phyloP scores from a whole-genome alignment of 805 yeast species.

The Ogataea glucozyma region DNA sequence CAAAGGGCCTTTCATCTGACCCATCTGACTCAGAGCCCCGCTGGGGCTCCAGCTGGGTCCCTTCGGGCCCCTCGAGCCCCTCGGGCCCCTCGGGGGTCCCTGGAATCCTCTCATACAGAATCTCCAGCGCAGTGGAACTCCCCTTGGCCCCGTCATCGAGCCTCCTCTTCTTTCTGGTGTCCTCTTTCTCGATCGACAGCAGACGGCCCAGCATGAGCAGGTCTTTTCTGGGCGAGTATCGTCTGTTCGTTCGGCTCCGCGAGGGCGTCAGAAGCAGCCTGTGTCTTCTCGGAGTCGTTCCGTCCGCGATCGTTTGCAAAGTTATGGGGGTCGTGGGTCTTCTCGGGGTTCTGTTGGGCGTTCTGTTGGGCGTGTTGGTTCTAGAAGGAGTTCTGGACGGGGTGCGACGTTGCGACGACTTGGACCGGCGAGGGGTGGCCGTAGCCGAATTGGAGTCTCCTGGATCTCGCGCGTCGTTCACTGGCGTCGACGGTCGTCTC shows the following conservation, averaged over 20 bases:
- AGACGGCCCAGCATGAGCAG: constrained; percentile 33
- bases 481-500: constrained; percentile 10
- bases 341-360: constrained; percentile 26
- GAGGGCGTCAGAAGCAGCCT: constrained; percentile 32
- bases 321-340: constrained; percentile 37
- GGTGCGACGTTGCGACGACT: constrained; percentile 2
- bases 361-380: constrained; percentile 20
- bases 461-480: background rate
- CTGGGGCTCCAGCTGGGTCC: too few species aligned
- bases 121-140: constrained; percentile 16
- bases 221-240: constrained; percentile 37
- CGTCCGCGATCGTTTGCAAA: constrained; percentile 32
- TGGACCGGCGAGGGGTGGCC: constrained; percentile 7
- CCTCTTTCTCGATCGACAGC: constrained; percentile 29
- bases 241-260: constrained; percentile 21
- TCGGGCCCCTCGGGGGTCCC: too few species aligned
- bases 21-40: too few species aligned
- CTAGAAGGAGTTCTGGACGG: constrained; percentile 18
- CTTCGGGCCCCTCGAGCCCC: too few species aligned
- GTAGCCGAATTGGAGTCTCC: background rate
- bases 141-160: constrained; percentile 9
- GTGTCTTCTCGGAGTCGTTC: constrained; percentile 34
- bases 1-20: too few species aligned
- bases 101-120: constrained; percentile 17
- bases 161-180: constrained; percentile 21